Evolutionary conservation across 2,329 filamentous ascomycete species (phyloP).

Genomic region (Trichoderma arundinaceum): DNA sequence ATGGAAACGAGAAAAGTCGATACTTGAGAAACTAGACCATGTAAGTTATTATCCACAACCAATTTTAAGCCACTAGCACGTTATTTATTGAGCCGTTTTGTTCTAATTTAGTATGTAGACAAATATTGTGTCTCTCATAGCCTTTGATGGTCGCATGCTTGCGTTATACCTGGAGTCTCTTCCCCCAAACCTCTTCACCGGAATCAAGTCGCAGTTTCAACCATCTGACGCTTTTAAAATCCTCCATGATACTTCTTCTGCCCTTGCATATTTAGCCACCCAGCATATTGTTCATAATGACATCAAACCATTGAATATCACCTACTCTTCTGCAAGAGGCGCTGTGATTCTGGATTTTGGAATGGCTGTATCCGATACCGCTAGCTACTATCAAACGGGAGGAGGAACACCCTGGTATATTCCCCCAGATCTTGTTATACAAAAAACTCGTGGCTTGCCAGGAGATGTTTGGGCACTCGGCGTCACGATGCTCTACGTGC

Average conservation of each 20-base stretch:
- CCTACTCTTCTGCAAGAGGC: conserved; percentile 26
- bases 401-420: conserved; percentile 19
- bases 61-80: no score
- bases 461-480: conserved; percentile 21
- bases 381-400: background rate
- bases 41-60: background rate
- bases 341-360: conserved; percentile 30
- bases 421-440: background rate
- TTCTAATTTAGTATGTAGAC: background rate
- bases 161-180: conserved; percentile 6
- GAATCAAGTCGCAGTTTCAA: background rate
- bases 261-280: background rate
- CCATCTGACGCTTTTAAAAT: background rate
- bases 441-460: background rate
- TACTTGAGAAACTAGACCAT: conserved; percentile 10
- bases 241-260: background rate
- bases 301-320: conserved; percentile 24
- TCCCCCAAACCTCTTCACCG: background rate
- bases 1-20: conserved; percentile 11
- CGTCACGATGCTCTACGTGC: conserved; percentile 11
- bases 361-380: background rate
- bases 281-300: conserved; percentile 11
- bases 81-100: no score
- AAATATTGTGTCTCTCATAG: conserved; percentile 12
- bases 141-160: conserved; percentile 19